Evolutionary conservation across 78 protist genomes (phyloP).

Genomic region (Pelomyxa schiedti): DNA sequence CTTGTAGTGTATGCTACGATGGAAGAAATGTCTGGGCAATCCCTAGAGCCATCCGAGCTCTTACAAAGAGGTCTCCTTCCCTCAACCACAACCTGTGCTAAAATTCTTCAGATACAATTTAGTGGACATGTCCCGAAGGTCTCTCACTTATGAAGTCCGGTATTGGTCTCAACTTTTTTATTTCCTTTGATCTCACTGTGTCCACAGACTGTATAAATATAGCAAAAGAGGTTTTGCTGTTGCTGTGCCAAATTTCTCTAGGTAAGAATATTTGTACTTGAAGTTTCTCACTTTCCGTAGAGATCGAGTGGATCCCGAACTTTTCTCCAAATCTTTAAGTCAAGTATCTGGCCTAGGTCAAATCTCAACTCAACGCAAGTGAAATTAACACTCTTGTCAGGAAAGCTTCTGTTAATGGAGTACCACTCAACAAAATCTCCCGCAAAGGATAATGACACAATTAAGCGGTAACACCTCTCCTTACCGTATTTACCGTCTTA

Average conservation of each 20-base stretch:
- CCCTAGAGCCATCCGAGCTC: conserved; percentile 21
- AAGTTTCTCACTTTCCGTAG: too few species aligned
- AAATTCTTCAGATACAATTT: conserved; percentile 2
- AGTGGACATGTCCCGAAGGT: conserved; percentile 34
- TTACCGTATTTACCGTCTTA: background rate
- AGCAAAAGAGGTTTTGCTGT: conserved; percentile 41
- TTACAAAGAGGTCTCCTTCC: background rate
- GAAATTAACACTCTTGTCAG: conserved; percentile 8
- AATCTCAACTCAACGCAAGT: too few species aligned
- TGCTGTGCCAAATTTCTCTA: conserved; percentile 1
- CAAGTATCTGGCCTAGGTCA: too few species aligned
- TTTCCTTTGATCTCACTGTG: too few species aligned
- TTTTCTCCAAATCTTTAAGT: too few species aligned
- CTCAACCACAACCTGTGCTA: background rate
- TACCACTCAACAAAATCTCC: background rate
- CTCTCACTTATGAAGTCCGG: conserved; percentile 40
- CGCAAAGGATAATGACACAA: background rate
- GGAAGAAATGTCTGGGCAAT: conserved; percentile 19
- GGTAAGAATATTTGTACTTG: too few species aligned
- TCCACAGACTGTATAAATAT: conserved; percentile 46
- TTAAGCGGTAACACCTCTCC: background rate
- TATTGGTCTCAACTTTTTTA: too few species aligned
- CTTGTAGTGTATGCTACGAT: conserved; percentile 39
- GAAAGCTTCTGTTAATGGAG: conserved; percentile 16
- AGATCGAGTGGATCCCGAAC: too few species aligned